Conservation (phyloP, 805 yeast genomes). For the Lipomyces japonicus region DNA sequence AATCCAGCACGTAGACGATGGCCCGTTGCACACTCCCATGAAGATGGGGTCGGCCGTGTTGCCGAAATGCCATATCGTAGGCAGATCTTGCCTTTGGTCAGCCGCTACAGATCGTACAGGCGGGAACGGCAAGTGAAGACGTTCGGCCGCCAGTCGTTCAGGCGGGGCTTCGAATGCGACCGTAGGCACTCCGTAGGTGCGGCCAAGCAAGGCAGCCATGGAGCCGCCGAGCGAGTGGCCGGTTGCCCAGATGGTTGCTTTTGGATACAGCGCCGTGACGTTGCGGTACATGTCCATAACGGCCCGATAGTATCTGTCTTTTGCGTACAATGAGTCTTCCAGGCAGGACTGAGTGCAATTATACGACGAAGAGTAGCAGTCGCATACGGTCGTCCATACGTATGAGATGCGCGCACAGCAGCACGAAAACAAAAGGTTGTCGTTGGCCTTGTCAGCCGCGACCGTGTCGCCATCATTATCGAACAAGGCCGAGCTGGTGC, state of each 20-base stretch:
- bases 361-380: conserved; percentile 77
- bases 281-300: conserved; percentile 72
- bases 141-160: conserved; percentile 73
- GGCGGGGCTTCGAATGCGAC: conserved; percentile 95
- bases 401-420: conserved; percentile 94
- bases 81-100: conserved; percentile 47
- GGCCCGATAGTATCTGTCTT: conserved; percentile 82
- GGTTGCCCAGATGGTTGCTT: conserved; percentile 77
- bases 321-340: conserved; percentile 68
- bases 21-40: conserved; percentile 97
- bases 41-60: conserved; percentile 96
- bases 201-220: conserved; percentile 71
- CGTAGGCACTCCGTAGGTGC: conserved; percentile 88
- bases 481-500: conserved; percentile 73
- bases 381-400: conserved; percentile 94
- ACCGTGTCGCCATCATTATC: conserved; percentile 62
- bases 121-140: conserved; percentile 84
- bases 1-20: conserved; percentile 79
- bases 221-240: conserved; percentile 97
- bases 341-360: conserved; percentile 87
- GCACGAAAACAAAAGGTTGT: conserved; percentile 85
- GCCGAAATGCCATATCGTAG: conserved; percentile 92
- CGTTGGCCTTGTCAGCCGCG: conserved; percentile 76
- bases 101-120: conserved; percentile 57
- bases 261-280: conserved; percentile 65